Evolutionary conservation across 202 grass and related monocot species (phyloP).

Genomic region (Schoenoplectus triqueter): DNA sequence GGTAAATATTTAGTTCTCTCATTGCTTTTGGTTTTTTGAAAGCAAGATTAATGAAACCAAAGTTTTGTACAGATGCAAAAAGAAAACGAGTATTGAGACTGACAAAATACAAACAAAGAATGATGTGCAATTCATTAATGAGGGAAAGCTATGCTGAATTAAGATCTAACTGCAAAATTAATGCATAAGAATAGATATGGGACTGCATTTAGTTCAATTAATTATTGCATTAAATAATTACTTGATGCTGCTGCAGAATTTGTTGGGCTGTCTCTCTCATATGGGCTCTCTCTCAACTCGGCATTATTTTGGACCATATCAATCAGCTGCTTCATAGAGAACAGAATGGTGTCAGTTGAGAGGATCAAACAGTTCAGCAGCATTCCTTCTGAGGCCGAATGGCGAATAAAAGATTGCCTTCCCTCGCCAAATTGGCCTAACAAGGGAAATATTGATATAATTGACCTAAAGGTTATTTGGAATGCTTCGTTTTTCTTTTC

Average conservation of each 20-base stretch:
- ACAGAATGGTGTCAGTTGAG: slow-evolving; percentile 94
- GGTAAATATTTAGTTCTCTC: too few species aligned
- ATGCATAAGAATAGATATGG: not conserved
- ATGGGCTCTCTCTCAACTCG: slow-evolving; percentile 85
- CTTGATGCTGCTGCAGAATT: slow-evolving; percentile 58
- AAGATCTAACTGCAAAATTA: not conserved
- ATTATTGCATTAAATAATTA: not conserved
- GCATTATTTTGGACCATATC: slow-evolving; percentile 77
- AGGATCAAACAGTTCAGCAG: slow-evolving; percentile 94
- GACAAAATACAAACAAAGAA: not conserved
- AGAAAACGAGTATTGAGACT: not conserved
- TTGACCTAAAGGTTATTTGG: slow-evolving; percentile 74
- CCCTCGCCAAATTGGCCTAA: slow-evolving; percentile 74
- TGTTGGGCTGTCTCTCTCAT: slow-evolving; percentile 92
- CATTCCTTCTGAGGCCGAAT: slow-evolving; percentile 78
- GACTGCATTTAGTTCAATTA: slow-evolving; percentile 11
- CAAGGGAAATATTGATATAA: slow-evolving; percentile 71
- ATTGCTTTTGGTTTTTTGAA: not conserved
- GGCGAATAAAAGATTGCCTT: slow-evolving; percentile 78
- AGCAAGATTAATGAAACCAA: not conserved
- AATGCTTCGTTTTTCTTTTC: not conserved
- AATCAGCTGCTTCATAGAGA: slow-evolving; percentile 94
- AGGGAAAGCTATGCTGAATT: not conserved
- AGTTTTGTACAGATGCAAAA: not conserved
- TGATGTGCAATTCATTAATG: not conserved